Evolutionary conservation across 805 yeast species (phyloP).

Genomic region (Sungouiozyma ichnusensis): DNA sequence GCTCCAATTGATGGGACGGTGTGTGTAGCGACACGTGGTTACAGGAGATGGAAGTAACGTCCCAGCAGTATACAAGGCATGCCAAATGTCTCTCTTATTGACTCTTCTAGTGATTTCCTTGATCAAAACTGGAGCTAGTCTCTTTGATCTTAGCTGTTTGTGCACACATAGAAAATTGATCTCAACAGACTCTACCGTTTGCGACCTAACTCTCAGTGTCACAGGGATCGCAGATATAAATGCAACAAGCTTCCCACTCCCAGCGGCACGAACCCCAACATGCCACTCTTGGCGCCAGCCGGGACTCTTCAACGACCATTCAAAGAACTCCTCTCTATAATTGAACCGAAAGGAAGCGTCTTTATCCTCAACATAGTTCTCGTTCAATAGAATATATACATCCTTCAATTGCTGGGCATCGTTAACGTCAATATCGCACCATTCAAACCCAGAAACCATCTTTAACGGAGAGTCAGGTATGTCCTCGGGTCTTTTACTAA

Average conservation of each 20-base stretch:
- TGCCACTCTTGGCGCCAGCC: conserved; percentile 88
- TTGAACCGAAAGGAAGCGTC: conserved; percentile 89
- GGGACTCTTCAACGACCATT: conserved; percentile 92
- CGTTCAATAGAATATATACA: conserved; percentile 68
- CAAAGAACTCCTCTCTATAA: conserved; percentile 69
- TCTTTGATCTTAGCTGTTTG: conserved; percentile 83
- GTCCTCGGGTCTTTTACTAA: conserved; percentile 54
- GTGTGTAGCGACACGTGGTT: conserved; percentile 78
- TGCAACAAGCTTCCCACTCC: conserved; percentile 70
- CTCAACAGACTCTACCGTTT: conserved; percentile 58
- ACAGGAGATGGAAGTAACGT: conserved; percentile 87
- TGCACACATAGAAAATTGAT: conserved; percentile 92
- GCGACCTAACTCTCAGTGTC: conserved; percentile 47
- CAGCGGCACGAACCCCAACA: conserved; percentile 82
- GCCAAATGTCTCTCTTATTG: conserved; percentile 79
- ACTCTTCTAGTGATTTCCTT: conserved; percentile 91
- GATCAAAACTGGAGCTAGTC: conserved; percentile 88
- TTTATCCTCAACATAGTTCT: conserved; percentile 88
- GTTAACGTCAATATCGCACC: conserved; percentile 69
- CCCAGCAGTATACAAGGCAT: conserved; percentile 92
- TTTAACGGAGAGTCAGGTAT: conserved; percentile 63
- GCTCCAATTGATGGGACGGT: conserved; percentile 88
- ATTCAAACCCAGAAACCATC: conserved; percentile 71
- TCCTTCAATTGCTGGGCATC: conserved; percentile 53
- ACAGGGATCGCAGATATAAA: conserved; percentile 89